These are phyloP conservation scores for Neurospora sp. DNA, from an alignment of 495 filamentous ascomycete genomes.

Conservation along the genomic window DNA sequence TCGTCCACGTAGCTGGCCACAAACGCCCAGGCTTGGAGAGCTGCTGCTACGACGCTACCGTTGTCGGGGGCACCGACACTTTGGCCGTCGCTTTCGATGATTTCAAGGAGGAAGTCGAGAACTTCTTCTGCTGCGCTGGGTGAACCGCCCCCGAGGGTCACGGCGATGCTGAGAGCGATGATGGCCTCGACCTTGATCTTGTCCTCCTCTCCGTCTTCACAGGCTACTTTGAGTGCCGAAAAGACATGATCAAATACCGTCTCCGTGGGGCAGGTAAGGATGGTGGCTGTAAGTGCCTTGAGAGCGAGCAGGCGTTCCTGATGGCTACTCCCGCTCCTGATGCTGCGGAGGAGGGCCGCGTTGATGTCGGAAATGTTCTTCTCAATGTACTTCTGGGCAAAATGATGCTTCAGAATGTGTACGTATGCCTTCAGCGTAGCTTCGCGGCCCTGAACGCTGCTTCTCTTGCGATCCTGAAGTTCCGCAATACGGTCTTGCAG, in stretches of 20 bases:
- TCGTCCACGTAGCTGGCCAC: conserved; percentile 77
- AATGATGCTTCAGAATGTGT: conserved; percentile 64
- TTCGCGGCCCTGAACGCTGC: conserved; percentile 71
- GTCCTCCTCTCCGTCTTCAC: conserved; percentile 58
- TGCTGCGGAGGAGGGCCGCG: conserved; percentile 58
- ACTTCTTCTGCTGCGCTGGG: conserved; percentile 59
- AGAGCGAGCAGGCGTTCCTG: conserved; percentile 66
- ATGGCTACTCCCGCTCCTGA: conserved; percentile 60
- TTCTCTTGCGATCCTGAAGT: conserved; percentile 78
- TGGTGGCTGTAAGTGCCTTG: conserved; percentile 64
- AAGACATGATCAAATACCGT: conserved; percentile 56
- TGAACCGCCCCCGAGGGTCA: conserved; percentile 71
- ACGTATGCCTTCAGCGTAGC: conserved; percentile 58
- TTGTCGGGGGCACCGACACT: conserved; percentile 65
- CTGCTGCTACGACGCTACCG: conserved; percentile 66
- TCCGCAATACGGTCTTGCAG: conserved; percentile 66
- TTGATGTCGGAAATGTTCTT: conserved; percentile 53
- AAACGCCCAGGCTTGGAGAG: conserved; percentile 81
- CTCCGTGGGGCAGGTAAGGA: conserved; percentile 63
- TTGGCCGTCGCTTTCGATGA: conserved; percentile 75
- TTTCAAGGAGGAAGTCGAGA: conserved; percentile 77
- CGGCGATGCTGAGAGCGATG: conserved; percentile 59
- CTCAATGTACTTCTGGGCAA: conserved; percentile 56
- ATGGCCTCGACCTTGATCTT: conserved; percentile 64
- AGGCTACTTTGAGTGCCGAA: conserved; percentile 54